phyloP scores from a whole-genome alignment of 2,329 filamentous ascomycete species.

The Talaromyces amestolkiae region DNA sequence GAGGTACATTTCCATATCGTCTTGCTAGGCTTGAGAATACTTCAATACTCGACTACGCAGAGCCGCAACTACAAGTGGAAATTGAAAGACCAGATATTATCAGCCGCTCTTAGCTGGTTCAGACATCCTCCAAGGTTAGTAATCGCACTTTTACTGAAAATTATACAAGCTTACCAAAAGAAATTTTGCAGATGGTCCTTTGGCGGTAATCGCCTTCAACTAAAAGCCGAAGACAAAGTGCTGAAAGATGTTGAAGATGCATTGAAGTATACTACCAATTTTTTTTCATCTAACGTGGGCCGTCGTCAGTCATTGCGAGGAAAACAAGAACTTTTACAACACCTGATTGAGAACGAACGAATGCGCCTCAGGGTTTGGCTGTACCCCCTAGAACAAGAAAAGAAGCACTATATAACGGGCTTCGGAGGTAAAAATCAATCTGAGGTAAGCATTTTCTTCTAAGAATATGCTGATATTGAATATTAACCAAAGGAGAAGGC shows the following conservation, averaged over 20 bases:
- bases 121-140: conserved; percentile 64
- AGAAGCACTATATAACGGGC: conserved; percentile 51
- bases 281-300: conserved; percentile 52
- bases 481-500: conserved; percentile 38
- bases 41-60: conserved; percentile 66
- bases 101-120: conserved; percentile 88
- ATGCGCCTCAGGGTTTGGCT: conserved; percentile 85
- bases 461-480: not conserved
- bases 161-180: not conserved
- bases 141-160: not conserved
- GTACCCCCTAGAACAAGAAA: conserved; percentile 68
- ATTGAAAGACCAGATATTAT: conserved; percentile 84
- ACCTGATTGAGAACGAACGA: conserved; percentile 82
- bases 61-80: conserved; percentile 70
- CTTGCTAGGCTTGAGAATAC: conserved; percentile 74
- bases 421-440: conserved; percentile 41
- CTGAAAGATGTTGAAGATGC: conserved; percentile 70
- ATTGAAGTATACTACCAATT: conserved; percentile 62
- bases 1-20: conserved; percentile 90
- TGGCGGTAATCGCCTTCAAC: conserved; percentile 85
- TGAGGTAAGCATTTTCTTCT: conserved; percentile 33
- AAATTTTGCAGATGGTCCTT: conserved; percentile 73
- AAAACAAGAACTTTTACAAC: conserved; percentile 79
- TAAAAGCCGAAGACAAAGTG: conserved; percentile 86
- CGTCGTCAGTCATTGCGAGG: conserved; percentile 65